These are phyloP conservation scores for Pyrenophora teres DNA, from an alignment of 2,329 filamentous ascomycete genomes.

Conservation along the genomic window DNA sequence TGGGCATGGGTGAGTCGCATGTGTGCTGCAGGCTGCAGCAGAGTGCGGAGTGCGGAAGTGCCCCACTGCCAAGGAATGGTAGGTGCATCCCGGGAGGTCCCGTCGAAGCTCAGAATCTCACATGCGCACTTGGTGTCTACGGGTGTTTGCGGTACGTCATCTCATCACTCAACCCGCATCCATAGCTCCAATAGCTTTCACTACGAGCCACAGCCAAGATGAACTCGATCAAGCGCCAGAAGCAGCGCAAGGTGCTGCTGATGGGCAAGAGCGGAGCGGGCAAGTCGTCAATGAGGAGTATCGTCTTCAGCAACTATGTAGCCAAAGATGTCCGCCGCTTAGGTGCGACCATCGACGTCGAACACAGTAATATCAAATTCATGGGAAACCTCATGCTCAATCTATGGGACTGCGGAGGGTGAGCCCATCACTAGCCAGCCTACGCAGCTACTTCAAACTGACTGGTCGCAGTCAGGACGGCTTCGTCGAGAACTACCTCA, in stretches of 20 bases:
- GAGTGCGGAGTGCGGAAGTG: slow-evolving; percentile 10
- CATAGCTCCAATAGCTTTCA: neutral
- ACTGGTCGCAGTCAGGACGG: slow-evolving; percentile 75
- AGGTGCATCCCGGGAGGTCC: slow-evolving; percentile 3
- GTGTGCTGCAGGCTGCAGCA: too few species aligned
- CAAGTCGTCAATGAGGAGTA: slow-evolving; percentile 97
- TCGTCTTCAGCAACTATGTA: slow-evolving; percentile 99
- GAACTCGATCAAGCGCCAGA: slow-evolving; percentile 53
- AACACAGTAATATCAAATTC: slow-evolving; percentile 98
- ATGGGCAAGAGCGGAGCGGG: slow-evolving; percentile 95
- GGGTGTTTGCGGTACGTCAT: slow-evolving; percentile 25
- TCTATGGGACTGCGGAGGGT: slow-evolving; percentile 97
- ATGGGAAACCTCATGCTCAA: slow-evolving; percentile 97
- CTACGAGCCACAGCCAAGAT: slow-evolving; percentile 24
- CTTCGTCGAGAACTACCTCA: slow-evolving; percentile 98
- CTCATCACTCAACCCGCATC: neutral
- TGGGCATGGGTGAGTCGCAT: too few species aligned
- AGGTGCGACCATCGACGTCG: slow-evolving; percentile 96
- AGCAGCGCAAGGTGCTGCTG: slow-evolving; percentile 60
- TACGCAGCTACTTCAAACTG: slow-evolving; percentile 6
- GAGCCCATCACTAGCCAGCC: slow-evolving; percentile 33
- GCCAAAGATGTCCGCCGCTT: slow-evolving; percentile 91
- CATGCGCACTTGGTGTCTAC: neutral
- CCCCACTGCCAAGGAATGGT: slow-evolving; percentile 16
- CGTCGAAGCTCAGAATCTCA: slow-evolving; percentile 12